A percentile compares a stretch with the other conserved stretches of the same genome.
Evolutionary conservation across 129 eudicot genomes (phyloP).

Genomic region (Artemisia tridentata): DNA sequence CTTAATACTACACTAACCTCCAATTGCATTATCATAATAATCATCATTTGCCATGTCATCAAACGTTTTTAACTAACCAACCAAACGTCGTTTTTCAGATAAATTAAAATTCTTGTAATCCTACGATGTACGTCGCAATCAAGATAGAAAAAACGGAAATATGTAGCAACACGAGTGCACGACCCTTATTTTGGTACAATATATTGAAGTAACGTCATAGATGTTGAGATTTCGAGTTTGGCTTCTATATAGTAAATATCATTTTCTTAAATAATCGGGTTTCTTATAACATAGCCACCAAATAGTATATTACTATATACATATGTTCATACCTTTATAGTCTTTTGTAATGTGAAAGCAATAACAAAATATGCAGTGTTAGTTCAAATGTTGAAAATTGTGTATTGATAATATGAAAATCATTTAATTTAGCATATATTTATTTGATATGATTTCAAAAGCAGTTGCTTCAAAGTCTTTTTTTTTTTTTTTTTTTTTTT

Average conservation of each 20-base stretch:
- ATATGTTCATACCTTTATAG: too few species aligned
- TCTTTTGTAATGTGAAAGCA: too few species aligned
- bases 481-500: too few species aligned
- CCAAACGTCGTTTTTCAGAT: conserved; percentile 3
- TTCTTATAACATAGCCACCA: background rate
- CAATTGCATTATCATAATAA: background rate
- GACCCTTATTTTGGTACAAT: conserved; percentile 2
- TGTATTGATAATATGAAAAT: background rate
- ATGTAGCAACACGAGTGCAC: conserved; percentile 4
- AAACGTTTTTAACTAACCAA: conserved; percentile 4
- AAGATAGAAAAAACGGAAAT: background rate
- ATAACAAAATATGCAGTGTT: too few species aligned
- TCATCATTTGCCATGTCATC: background rate
- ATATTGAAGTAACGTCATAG: background rate
- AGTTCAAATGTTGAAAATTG: too few species aligned
- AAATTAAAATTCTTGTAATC: background rate
- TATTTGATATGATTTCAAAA: too few species aligned
- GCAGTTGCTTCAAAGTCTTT: background rate
- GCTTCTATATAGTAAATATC: background rate
- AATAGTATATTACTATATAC: too few species aligned
- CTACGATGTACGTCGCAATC: conserved; percentile 7
- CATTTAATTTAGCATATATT: too few species aligned
- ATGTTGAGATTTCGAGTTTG: background rate
- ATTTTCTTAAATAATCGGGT: background rate
- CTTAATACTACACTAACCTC: conserved; percentile 24